Evolutionary conservation across 2,329 filamentous ascomycete species (phyloP).

Genomic region (Trichoderma sp.): DNA sequence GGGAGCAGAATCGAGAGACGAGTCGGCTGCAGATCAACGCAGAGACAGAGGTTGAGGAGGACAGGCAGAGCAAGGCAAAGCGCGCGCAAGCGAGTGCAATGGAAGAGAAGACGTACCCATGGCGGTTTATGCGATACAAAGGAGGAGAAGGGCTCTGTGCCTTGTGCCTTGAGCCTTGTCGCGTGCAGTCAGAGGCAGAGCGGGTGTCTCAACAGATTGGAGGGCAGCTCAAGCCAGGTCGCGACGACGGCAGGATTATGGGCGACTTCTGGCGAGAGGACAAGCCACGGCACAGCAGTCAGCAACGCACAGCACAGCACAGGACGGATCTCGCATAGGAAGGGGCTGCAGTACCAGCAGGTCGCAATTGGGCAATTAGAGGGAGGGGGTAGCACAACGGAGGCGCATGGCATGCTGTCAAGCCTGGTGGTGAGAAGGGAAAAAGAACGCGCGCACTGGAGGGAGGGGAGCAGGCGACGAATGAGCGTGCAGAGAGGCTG

Average conservation of each 20-base stretch:
- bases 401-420: constrained; percentile 27
- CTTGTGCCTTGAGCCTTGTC: constrained; percentile 28
- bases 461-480: constrained; percentile 26
- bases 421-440: constrained; percentile 28
- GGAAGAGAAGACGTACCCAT: constrained; percentile 30
- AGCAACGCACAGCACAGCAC: constrained; percentile 28
- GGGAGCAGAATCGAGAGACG: neutral
- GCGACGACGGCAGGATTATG: constrained; percentile 32
- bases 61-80: neutral
- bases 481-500: constrained; percentile 28
- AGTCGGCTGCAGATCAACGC: constrained; percentile 27
- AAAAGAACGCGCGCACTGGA: constrained; percentile 29
- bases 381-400: constrained; percentile 30
- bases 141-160: constrained; percentile 27
- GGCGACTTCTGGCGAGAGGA: constrained; percentile 31
- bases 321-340: constrained; percentile 37
- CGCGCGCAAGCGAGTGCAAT: constrained; percentile 26
- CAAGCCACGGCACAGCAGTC: constrained; percentile 37
- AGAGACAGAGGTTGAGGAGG: constrained; percentile 24
- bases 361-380: constrained; percentile 33
- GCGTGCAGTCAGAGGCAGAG: constrained; percentile 28
- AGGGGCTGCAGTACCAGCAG: constrained; percentile 33
- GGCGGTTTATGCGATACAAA: constrained; percentile 30
- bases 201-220: constrained; percentile 34
- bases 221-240: constrained; percentile 30